A percentile compares a stretch with the other conserved stretches of the same genome.
phyloP scores from a whole-genome alignment of 805 yeast genomes.

The Trichomonascus vanleenenianus region DNA sequence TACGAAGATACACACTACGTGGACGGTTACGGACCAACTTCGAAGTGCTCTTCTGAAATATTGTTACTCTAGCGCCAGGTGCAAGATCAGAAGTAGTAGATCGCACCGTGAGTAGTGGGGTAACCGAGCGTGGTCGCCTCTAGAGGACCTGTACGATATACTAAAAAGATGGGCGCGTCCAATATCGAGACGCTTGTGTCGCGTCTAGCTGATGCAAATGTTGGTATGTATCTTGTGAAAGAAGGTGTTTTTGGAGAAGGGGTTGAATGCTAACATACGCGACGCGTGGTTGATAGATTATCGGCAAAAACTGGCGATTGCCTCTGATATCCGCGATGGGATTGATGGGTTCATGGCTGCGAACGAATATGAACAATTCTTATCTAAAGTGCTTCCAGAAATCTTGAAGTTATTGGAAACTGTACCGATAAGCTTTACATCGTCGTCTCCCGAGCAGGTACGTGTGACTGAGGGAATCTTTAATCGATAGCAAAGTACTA shows the following conservation, averaged over 20 bases:
- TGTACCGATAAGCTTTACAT: slow-evolving; percentile 65
- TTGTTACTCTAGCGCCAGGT: no score
- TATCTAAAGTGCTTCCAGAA: slow-evolving; percentile 62
- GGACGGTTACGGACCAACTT: no score
- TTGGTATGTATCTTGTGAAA: slow-evolving; percentile 20
- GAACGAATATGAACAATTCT: slow-evolving; percentile 71
- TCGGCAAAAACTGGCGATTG: slow-evolving; percentile 54
- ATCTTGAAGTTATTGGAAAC: slow-evolving; percentile 53
- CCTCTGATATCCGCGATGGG: slow-evolving; percentile 80
- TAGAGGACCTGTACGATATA: no score
- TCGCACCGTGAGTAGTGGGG: no score
- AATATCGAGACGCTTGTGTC: slow-evolving; percentile 57
- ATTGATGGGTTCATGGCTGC: slow-evolving; percentile 77
- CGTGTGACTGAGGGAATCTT: slow-evolving; percentile 2
- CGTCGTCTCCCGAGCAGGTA: slow-evolving; percentile 52
- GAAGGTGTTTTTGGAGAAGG: not conserved
- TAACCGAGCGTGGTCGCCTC: no score
- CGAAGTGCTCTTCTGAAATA: no score
- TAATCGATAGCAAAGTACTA: no score
- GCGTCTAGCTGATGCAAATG: slow-evolving; percentile 44
- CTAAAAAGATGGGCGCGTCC: slow-evolving; percentile 3
- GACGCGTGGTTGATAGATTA: slow-evolving; percentile 35
- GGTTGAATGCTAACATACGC: not conserved
- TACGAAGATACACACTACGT: no score
- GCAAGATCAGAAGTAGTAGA: no score